Evolutionary conservation across 1,139 yeast genomes (phyloP), one percentile per base, ranked within the genome.

Genomic region (Diutina mesorugosa): DNA sequence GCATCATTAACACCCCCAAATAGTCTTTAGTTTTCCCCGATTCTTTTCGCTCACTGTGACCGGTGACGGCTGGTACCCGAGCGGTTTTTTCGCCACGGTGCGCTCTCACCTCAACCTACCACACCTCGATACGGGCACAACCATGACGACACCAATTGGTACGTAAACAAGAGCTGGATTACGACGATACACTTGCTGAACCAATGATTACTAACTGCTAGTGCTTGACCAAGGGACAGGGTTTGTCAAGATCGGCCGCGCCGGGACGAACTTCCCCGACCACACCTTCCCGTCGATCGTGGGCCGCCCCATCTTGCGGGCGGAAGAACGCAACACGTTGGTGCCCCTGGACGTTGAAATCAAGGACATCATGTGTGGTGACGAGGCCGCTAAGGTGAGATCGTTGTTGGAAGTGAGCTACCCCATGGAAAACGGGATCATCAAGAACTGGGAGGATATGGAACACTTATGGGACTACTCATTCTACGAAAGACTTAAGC

Each of bases 151-250:
- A 47, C 51, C 51, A 47, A 47, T 47, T 47, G 51, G 51, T 47
- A 47, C 21, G 51, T 47, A 26, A 16, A 18, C 28, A 4, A n/a
- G n/a, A 45, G 21, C 47, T 10, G 14, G 41, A 2, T 2, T 10
- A 35, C 41, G 14, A 10, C 41, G 2, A 35, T 14, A 10, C 41
- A 10, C 21, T 45, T 14, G 12, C 8, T n/a, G 3, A 45, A 6
- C 2, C 3, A 45, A 7, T 9, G 26, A 18, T 26, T 29, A 32
- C 55, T 54, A 54, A 54, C 55, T 3, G 5, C 18, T 66, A 83
- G 98, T 93, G 65, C 90, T 95, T 65, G 99, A 93, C 74, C 99
- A 95, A 76, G 99, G 99, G 75, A 93, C 99, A 55, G 99, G 99
- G 61, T 93, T 93, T 68, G 93, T 87, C 53, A 87, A 87, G 71